Evolutionary conservation across 805 yeast species (phyloP), one percentile per base, ranked within the genome.

Genomic region (Barnettozyma californica): DNA sequence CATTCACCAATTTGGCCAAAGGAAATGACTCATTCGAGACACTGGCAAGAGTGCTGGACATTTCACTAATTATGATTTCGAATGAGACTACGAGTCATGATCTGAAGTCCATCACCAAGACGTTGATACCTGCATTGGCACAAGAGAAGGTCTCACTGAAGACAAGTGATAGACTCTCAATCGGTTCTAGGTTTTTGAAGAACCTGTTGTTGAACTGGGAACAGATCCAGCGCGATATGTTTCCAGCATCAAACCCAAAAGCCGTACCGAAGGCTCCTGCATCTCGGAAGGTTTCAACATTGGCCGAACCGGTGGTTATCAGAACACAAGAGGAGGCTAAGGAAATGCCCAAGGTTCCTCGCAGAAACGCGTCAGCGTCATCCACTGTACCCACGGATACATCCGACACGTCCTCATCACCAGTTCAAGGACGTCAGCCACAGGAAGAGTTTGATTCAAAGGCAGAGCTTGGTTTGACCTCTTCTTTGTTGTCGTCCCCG

Each of bases 151-250:
- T 70, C 3, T 68, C 74, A 4, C 56, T 68, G 21, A 62, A 63
- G 47, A 75, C 71, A 50, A 70, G 73, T 38, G 81, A 80, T 52
- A 65, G 71, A 41, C 53, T 74, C 8, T 68, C 76, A 8, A 70
- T 83, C 16, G 80, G 83, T 1, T 69, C 73, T 21, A 67, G 87
- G 43, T 79, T 76, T 48, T 64, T 81, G 19, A 75, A 73, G 47
- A 80, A 77, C 50, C 54, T 83, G 7, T 56, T 84, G 36, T 77
- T 71, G 31, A 60, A 70, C 54, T 84, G 85, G 82, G 62, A 58
- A 2, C 53, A n/a, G 19, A 40, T 47, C 18, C 46, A 44, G 34
- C 26, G 37, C 9, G 50, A 43, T 20, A 35, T 44, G 47, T 40
- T 47, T 20, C 46, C 47, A 11, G 41, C 31, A 7, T 10, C 43